phyloP scores from a whole-genome alignment of 352 stramenopile species.

The Phytophthora foliorum region DNA sequence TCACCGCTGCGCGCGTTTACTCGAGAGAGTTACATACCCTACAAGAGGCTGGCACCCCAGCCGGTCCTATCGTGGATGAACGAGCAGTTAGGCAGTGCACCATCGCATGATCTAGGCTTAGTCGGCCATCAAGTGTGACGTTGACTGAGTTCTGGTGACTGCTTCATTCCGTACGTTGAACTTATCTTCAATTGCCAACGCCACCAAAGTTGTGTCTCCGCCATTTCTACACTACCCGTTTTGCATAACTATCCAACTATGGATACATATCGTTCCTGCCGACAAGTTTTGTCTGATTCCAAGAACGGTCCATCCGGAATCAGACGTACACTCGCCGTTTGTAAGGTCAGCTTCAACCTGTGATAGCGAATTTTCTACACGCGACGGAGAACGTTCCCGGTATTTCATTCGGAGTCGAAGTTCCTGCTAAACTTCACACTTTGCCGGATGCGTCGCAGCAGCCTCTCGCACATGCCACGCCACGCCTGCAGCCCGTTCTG shows the following conservation, averaged over 20 bases:
- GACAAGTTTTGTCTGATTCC: background rate
- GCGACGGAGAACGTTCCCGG: conserved; percentile 19
- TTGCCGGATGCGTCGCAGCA: conserved; percentile 10
- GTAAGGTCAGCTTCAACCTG: background rate
- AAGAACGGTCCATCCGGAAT: background rate
- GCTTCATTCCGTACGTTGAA: too few relatives aligned
- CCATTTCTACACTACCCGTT: too few relatives aligned
- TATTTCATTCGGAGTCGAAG: conserved; percentile 12
- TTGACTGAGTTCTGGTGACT: too few relatives aligned
- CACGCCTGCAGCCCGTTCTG: conserved; percentile 24
- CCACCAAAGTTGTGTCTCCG: too few relatives aligned
- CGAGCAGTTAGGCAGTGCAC: too few relatives aligned
- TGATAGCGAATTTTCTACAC: conserved; percentile 13
- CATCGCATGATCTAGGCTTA: too few relatives aligned
- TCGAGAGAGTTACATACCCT: background rate
- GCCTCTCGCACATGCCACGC: conserved; percentile 27
- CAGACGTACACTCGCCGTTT: conserved; percentile 12
- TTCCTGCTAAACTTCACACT: conserved; percentile 12
- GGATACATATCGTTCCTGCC: background rate
- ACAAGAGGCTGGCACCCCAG: too few relatives aligned
- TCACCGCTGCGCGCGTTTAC: background rate
- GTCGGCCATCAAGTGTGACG: background rate
- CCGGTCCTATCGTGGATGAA: too few relatives aligned
- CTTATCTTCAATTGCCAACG: too few relatives aligned
- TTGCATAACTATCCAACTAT: background rate